Conservation (phyloP, 768 basidiomycete species). For the Pulveroboletus ravenelii region DNA sequence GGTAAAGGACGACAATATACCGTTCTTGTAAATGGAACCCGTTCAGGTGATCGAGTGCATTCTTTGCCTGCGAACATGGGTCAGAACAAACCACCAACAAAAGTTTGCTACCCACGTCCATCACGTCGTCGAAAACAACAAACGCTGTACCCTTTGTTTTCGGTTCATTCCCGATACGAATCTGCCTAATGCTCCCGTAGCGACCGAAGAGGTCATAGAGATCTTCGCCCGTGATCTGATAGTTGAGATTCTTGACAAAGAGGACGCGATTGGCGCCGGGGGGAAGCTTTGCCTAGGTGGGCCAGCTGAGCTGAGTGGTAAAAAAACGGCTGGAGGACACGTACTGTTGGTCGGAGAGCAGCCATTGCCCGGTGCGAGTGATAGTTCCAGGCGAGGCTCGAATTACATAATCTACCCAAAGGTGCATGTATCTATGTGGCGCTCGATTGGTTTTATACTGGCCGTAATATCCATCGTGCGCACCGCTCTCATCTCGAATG, state of each 20-base stretch:
- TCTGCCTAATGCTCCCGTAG: conserved; percentile 94
- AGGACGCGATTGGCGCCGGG: conserved; percentile 89
- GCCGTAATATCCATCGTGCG: no score
- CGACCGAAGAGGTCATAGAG: conserved; percentile 96
- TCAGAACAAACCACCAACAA: conserved; percentile 6
- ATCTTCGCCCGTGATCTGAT: conserved; percentile 89
- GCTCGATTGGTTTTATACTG: no score
- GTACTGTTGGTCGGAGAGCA: conserved; percentile 63
- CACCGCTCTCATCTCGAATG: conserved; percentile 8
- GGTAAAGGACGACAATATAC: conserved; percentile 96
- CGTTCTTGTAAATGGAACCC: conserved; percentile 98
- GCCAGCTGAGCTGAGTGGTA: background rate
- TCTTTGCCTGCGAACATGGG: conserved; percentile 67
- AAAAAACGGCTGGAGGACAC: background rate
- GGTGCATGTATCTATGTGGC: no score
- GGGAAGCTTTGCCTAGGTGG: conserved; percentile 71
- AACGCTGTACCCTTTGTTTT: conserved; percentile 97
- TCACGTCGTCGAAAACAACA: conserved; percentile 93
- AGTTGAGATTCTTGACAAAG: conserved; percentile 91
- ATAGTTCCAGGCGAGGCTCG: conserved; percentile 1
- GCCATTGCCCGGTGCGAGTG: conserved; percentile 44
- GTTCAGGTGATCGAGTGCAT: conserved; percentile 93
- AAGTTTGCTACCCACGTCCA: conserved; percentile 62
- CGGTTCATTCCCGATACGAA: conserved; percentile 86
- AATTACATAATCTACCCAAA: conserved; percentile 19